Evolutionary conservation across 805 yeast genomes (phyloP).

Genomic region (Soucietia sequanensis): DNA sequence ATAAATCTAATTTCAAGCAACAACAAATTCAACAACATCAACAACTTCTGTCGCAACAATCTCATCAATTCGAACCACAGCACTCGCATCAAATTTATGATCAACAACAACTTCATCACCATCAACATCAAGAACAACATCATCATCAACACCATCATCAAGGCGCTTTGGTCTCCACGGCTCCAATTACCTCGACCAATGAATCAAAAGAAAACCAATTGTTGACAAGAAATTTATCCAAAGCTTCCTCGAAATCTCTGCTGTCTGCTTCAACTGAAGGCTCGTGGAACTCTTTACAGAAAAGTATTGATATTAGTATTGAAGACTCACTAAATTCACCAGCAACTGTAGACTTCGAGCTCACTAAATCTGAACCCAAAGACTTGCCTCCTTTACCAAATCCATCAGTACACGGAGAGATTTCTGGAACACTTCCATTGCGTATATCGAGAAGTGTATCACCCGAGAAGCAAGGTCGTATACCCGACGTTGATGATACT

Average conservation of each 20-base stretch:
- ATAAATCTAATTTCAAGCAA: background rate
- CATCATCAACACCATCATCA: no score
- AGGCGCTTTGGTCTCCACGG: no score
- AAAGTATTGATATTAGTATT: slow-evolving; percentile 7
- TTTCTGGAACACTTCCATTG: background rate
- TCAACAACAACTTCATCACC: no score
- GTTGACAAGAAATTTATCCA: background rate
- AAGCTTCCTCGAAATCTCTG: background rate
- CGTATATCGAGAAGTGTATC: slow-evolving; percentile 1
- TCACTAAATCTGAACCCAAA: background rate
- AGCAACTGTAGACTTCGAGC: background rate
- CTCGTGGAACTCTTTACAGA: slow-evolving; percentile 9
- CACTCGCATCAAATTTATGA: no score
- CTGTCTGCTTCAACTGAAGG: background rate
- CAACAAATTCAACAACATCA: no score
- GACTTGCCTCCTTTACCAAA: background rate
- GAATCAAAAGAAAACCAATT: background rate
- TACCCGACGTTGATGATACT: background rate
- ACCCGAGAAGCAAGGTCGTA: background rate
- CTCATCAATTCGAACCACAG: background rate
- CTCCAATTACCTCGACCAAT: background rate
- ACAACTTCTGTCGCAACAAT: background rate
- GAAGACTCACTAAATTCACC: slow-evolving; percentile 2
- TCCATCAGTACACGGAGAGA: no score
- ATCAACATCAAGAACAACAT: no score